Evolutionary conservation across 75 land plant genomes (phyloP).

Genomic region (Selaginella moellendorffii): DNA sequence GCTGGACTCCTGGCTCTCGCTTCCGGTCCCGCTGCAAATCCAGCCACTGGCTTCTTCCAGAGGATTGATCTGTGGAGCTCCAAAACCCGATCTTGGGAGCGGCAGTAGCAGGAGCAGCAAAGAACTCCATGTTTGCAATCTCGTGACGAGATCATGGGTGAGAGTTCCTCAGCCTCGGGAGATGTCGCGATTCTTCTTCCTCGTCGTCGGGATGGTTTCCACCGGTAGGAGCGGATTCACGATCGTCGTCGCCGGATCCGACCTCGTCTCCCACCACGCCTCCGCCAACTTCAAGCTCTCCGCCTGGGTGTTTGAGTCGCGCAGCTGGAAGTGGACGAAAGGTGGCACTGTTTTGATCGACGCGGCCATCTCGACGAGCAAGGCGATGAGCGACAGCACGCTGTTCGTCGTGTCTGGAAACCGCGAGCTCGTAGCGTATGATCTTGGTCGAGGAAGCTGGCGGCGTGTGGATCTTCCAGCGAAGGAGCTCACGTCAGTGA

Average conservation of each 20-base stretch:
- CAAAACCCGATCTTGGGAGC: neutral
- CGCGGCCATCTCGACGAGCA: constrained; percentile 14
- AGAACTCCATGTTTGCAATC: neutral
- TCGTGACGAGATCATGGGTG: neutral
- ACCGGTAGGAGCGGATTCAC: constrained; percentile 3
- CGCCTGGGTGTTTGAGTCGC: constrained; percentile 16
- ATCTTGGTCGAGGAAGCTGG: constrained; percentile 10
- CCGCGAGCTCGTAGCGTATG: constrained; percentile 8
- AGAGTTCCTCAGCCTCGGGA: constrained; percentile 20
- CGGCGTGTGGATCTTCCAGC: constrained; percentile 8
- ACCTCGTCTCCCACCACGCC: constrained; percentile 15
- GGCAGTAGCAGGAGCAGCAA: too few relatives aligned
- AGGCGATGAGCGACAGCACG: constrained; percentile 7
- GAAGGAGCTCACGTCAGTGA: constrained; percentile 11
- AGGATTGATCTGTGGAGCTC: neutral
- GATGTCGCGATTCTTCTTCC: constrained; percentile 22
- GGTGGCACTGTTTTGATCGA: constrained; percentile 11
- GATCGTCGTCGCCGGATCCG: constrained; percentile 17
- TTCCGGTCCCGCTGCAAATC: neutral
- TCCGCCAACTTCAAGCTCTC: constrained; percentile 12
- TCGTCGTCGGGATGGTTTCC: constrained; percentile 13
- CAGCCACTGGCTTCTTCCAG: neutral
- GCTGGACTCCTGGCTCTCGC: neutral
- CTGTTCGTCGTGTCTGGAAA: constrained; percentile 12
- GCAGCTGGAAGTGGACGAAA: constrained; percentile 8